A percentile compares a stretch with the other conserved stretches of the same genome.
Evolutionary conservation across 192 early-diverging fungal species (phyloP).

Genomic region (Backusella morwellensis): DNA sequence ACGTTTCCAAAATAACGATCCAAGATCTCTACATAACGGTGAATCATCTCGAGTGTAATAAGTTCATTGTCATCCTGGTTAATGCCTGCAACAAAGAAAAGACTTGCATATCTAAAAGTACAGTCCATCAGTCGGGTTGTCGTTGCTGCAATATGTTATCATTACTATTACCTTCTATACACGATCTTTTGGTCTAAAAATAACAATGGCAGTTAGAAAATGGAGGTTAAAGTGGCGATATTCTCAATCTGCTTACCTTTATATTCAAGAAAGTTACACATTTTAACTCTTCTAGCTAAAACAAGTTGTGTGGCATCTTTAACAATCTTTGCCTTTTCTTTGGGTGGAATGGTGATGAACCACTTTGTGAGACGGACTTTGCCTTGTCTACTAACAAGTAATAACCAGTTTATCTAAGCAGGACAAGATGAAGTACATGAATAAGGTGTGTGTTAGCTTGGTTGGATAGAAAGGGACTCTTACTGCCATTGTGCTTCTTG

Average conservation of each 20-base stretch:
- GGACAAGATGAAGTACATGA: background rate
- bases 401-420: conserved; percentile 68
- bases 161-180: conserved; percentile 50
- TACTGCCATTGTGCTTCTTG: background rate
- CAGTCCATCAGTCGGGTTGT: background rate
- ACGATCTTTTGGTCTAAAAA: conserved; percentile 58
- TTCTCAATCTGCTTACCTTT: conserved; percentile 54
- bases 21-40: conserved; percentile 96
- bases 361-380: conserved; percentile 82
- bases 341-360: conserved; percentile 72
- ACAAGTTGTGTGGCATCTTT: conserved; percentile 94
- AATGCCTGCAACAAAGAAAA: conserved; percentile 97
- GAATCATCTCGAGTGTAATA: conserved; percentile 91
- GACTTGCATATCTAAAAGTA: conserved; percentile 80
- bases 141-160: background rate
- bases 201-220: background rate
- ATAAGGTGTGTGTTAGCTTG: background rate
- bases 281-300: conserved; percentile 82
- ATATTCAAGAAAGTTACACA: conserved; percentile 99
- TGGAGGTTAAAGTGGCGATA: background rate
- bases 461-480: background rate
- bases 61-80: conserved; percentile 94
- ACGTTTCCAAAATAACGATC: conserved; percentile 98
- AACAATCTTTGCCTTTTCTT: conserved; percentile 93
- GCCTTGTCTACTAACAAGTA: conserved; percentile 80